These are phyloP conservation scores for Komagataella ulmi DNA, from an alignment of 805 yeast species.

Conservation along the genomic window DNA sequence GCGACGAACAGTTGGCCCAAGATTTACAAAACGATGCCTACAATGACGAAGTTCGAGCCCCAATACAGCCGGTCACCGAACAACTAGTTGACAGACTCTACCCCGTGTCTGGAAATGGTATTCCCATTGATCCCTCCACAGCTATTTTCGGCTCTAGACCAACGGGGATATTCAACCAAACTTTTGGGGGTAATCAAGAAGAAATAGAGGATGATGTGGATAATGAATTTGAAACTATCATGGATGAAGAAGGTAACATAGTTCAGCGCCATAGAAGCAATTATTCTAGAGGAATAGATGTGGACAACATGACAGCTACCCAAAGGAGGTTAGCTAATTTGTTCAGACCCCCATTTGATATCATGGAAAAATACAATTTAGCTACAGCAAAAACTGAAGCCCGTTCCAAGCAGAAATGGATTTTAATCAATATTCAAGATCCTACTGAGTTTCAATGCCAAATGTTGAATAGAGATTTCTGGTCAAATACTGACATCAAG, in stretches of 20 bases:
- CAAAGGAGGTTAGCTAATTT: slow-evolving; percentile 66
- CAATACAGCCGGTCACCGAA: slow-evolving; percentile 68
- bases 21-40: slow-evolving; percentile 55
- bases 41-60: slow-evolving; percentile 50
- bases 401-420: slow-evolving; percentile 57
- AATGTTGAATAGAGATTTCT: slow-evolving; percentile 81
- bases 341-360: slow-evolving; percentile 89
- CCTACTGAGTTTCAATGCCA: slow-evolving; percentile 78
- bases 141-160: slow-evolving; percentile 36
- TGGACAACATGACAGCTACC: slow-evolving; percentile 21
- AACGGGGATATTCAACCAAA: slow-evolving; percentile 48
- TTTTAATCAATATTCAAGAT: slow-evolving; percentile 81
- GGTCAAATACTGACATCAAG: slow-evolving; percentile 65
- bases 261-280: slow-evolving; percentile 7
- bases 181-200: slow-evolving; percentile 8
- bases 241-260: slow-evolving; percentile 21
- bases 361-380: slow-evolving; percentile 56
- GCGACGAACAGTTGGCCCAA: slow-evolving; percentile 29
- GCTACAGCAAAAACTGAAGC: slow-evolving; percentile 67
- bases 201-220: slow-evolving; percentile 10
- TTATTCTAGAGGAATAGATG: slow-evolving; percentile 3
- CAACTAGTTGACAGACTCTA: slow-evolving; percentile 44
- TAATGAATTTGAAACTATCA: slow-evolving; percentile 20
- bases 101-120: slow-evolving; percentile 10
- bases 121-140: slow-evolving; percentile 12